Percentiles rank a stretch among this genome's conserved stretches.
These are phyloP conservation scores for Xylaria intraflava DNA, from an alignment of 495 filamentous ascomycete genomes.

Conservation along the genomic window DNA sequence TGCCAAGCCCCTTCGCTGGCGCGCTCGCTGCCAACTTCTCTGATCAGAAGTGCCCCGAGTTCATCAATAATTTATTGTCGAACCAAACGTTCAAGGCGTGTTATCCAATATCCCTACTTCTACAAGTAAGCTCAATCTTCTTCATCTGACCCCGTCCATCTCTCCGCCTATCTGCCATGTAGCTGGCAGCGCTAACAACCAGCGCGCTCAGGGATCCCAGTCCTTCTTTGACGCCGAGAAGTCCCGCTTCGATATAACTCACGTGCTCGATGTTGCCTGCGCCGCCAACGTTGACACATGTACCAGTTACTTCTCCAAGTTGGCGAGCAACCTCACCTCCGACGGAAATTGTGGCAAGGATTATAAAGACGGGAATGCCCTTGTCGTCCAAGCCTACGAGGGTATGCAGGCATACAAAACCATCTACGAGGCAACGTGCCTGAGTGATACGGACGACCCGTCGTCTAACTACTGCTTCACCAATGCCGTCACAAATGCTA, in stretches of 20 bases:
- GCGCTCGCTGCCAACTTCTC: conserved; percentile 61
- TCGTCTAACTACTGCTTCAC: conserved; percentile 67
- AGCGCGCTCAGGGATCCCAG: conserved; percentile 43
- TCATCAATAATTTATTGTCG: conserved; percentile 60
- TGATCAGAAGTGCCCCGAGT: conserved; percentile 50
- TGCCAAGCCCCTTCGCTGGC: conserved; percentile 69
- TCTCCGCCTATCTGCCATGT: neutral
- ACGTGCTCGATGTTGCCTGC: conserved; percentile 67
- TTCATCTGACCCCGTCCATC: neutral
- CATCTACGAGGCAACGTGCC: conserved; percentile 72
- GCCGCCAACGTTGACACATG: conserved; percentile 54
- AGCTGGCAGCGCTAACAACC: conserved; percentile 33
- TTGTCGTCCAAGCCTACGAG: conserved; percentile 66
- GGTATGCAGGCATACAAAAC: conserved; percentile 67
- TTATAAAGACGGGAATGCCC: conserved; percentile 54
- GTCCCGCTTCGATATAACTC: conserved; percentile 58
- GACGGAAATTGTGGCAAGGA: conserved; percentile 63
- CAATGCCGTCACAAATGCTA: conserved; percentile 70
- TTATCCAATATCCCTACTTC: conserved; percentile 66
- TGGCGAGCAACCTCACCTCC: conserved; percentile 53
- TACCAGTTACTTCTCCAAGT: conserved; percentile 47
- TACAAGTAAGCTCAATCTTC: conserved; percentile 45
- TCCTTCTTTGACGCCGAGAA: conserved; percentile 70
- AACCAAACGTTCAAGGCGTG: conserved; percentile 60
- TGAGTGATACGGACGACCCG: conserved; percentile 43